A percentile compares a stretch with the other conserved stretches of the same genome.
phyloP scores from a whole-genome alignment of 2,329 filamentous ascomycete genomes.

The Colletotrichum orchidophilum region DNA sequence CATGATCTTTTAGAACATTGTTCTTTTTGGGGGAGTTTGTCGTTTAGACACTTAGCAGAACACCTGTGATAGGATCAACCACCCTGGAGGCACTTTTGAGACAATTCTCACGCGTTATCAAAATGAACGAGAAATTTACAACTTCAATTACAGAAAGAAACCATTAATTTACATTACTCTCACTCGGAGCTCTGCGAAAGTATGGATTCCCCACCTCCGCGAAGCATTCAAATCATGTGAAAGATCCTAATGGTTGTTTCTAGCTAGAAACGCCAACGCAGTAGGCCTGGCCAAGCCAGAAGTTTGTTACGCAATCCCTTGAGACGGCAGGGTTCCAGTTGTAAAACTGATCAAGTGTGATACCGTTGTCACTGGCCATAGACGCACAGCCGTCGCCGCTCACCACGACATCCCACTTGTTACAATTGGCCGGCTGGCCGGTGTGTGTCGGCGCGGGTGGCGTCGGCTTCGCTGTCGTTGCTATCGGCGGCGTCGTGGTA shows the following conservation, averaged over 20 bases:
- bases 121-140: background rate
- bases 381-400: slow-evolving; percentile 31
- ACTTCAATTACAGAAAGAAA: background rate
- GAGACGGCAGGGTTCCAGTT: slow-evolving; percentile 36
- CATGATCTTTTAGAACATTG: too few relatives aligned
- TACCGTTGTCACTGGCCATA: slow-evolving; percentile 16
- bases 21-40: too few relatives aligned
- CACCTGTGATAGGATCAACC: too few relatives aligned
- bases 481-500: too few relatives aligned
- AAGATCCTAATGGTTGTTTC: background rate
- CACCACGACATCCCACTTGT: slow-evolving; percentile 33
- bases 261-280: slow-evolving; percentile 36
- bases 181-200: background rate
- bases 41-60: too few relatives aligned
- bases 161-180: background rate
- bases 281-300: slow-evolving; percentile 39
- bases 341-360: slow-evolving; percentile 30
- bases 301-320: slow-evolving; percentile 37
- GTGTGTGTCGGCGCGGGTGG: slow-evolving; percentile 33
- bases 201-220: background rate
- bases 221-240: background rate
- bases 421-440: slow-evolving; percentile 34
- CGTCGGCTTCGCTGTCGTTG: slow-evolving; percentile 8
- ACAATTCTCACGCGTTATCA: too few relatives aligned
- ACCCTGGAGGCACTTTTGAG: too few relatives aligned